Base-by-base conservation (phyloP, 805 yeast species). In the Brettanomyces sp. region DNA sequence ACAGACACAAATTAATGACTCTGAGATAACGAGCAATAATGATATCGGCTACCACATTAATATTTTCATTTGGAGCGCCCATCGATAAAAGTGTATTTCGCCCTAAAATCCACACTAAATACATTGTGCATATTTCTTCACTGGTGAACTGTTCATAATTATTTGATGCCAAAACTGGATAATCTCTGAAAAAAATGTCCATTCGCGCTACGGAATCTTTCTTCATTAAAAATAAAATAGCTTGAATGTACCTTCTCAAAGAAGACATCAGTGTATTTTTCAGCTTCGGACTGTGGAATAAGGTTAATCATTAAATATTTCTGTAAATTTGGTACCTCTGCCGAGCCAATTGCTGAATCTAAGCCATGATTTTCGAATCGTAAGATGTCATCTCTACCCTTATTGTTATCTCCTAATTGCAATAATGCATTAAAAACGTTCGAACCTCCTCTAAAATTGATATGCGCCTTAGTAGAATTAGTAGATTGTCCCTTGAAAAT, bases 51-150 rank as follows among this genome's bases (percentile, higher is more conserved):
- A 56, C 48, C 18, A 50, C 40, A 3, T 25, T 37, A 30, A 30
- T 49, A 40, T 14, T 43, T 24, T 37, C 44, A 44, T 23, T 33
- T 24, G 37, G 43, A 41, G 39, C 32, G 30, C 22, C 41, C n/a
- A 46, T 28, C 9, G 32, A 46, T 30, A 49, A 40, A 40, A 41
- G 46, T 28, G 50, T 51, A 25, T 52, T 50, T 22, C 56, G 46
- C 0, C 60, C 65, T 13, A 64, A 41, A n/a, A 63, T 50, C 67
- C 68, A 68, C 4, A 69, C 69, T 34, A 69, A 51, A 48, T 68
- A 69, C 14, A 69, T 61, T 33, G 65, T 57, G 35, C 72, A 68
- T 18, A 68, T 52, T 45, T 55, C 58, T 35, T 53, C 56, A 43
- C 50, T 54, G 18, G 47, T 45, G 38, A 54, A 52, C 5, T 47